A percentile compares a stretch with the other conserved stretches of the same genome.
Evolutionary conservation across 2,329 filamentous ascomycete species (phyloP).

Genomic region (Sclerotiophoma versabilis): DNA sequence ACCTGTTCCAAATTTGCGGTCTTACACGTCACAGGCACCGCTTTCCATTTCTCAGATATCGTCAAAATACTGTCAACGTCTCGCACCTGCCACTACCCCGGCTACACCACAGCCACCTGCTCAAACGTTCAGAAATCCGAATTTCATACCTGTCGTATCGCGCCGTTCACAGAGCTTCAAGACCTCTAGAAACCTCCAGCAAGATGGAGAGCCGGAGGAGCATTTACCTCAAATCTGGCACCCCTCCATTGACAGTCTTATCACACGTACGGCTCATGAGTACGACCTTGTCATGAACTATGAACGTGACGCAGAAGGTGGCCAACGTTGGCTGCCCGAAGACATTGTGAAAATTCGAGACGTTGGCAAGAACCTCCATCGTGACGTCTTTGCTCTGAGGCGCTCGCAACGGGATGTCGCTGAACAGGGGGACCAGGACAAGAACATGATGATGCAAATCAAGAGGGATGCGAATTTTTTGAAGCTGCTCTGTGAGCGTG

Average conservation of each 20-base stretch:
- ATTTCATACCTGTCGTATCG: neutral
- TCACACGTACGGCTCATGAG: slow-evolving; percentile 24
- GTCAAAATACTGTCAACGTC: neutral
- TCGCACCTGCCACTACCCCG: neutral
- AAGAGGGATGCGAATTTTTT: slow-evolving; percentile 5
- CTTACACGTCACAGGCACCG: neutral
- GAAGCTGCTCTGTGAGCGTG: slow-evolving; percentile 10
- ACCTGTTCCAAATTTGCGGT: too few relatives aligned
- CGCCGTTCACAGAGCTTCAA: neutral
- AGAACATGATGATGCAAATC: slow-evolving; percentile 5
- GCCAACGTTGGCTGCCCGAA: slow-evolving; percentile 25
- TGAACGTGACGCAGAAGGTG: slow-evolving; percentile 20
- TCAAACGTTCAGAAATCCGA: slow-evolving; percentile 4
- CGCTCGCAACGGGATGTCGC: slow-evolving; percentile 6
- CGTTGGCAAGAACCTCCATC: slow-evolving; percentile 20
- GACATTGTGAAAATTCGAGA: slow-evolving; percentile 19
- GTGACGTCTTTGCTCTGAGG: slow-evolving; percentile 13
- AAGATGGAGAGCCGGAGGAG: neutral
- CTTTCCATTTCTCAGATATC: neutral
- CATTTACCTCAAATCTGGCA: slow-evolving; percentile 17
- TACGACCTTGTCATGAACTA: slow-evolving; percentile 31
- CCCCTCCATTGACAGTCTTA: slow-evolving; percentile 16
- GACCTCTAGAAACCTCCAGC: neutral
- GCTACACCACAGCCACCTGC: neutral
- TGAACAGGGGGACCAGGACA: slow-evolving; percentile 4